A percentile compares a stretch with the other conserved stretches of the same genome.
phyloP scores from a whole-genome alignment of 305 asterid genomes.

The Withania somnifera region DNA sequence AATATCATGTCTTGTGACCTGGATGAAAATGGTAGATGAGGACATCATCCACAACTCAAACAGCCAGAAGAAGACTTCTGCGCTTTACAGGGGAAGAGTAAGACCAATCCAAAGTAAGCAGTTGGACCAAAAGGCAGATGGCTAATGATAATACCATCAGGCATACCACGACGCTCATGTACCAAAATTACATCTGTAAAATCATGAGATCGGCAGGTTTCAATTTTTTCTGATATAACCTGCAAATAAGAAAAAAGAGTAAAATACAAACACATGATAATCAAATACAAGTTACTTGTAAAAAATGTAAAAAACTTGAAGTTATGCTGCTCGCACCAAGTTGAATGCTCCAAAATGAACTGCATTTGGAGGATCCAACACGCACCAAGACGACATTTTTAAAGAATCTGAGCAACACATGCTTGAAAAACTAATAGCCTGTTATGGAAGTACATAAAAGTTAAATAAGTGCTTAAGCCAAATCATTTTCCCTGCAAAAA shows the following conservation, averaged over 20 bases:
- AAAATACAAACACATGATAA: neutral
- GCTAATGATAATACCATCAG: constrained; percentile 75
- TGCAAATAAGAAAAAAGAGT: constrained; percentile 11
- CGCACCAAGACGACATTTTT: neutral
- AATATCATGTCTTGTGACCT: constrained; percentile 90
- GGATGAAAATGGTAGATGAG: constrained; percentile 11
- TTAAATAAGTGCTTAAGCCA: neutral
- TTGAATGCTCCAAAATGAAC: neutral
- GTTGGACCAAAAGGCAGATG: constrained; percentile 97
- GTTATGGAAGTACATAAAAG: neutral
- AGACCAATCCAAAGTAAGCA: constrained; percentile 64
- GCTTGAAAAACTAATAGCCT: neutral
- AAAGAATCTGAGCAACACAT: neutral
- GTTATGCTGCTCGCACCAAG: neutral
- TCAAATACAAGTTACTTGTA: neutral
- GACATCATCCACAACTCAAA: neutral
- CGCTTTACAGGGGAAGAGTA: neutral
- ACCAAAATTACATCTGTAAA: constrained; percentile 84
- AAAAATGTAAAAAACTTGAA: neutral
- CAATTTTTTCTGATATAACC: constrained; percentile 86
- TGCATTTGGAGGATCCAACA: neutral
- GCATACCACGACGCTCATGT: constrained; percentile 93
- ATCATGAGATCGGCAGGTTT: constrained; percentile 80
- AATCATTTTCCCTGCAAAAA: neutral
- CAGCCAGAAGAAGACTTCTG: neutral